Percentiles rank a stretch among this genome's conserved stretches.
phyloP scores from a whole-genome alignment of 495 filamentous ascomycete species.

The Endocarpon pusillum region DNA sequence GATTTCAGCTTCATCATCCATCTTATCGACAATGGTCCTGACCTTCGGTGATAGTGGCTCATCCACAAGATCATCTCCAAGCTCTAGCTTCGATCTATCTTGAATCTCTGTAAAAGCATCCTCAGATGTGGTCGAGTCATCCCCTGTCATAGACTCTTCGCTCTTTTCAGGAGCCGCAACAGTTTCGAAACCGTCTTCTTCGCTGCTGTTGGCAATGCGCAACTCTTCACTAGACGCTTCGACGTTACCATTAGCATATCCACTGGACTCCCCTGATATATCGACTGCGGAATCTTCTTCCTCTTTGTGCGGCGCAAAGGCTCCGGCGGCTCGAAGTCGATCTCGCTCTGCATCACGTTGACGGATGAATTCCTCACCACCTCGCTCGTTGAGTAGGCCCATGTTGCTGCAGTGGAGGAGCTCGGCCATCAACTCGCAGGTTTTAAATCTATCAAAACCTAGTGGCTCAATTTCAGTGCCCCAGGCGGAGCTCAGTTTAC shows the following conservation, averaged over 20 bases:
- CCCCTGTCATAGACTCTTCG: constrained; percentile 22
- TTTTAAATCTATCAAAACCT: constrained; percentile 97
- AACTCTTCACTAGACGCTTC: constrained; percentile 33
- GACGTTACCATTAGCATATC: constrained; percentile 12
- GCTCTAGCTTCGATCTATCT: constrained; percentile 15
- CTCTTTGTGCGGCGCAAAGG: constrained; percentile 21
- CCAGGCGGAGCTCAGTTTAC: constrained; percentile 67
- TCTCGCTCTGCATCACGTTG: constrained; percentile 70
- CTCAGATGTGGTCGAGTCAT: constrained; percentile 3
- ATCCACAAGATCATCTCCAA: constrained; percentile 54
- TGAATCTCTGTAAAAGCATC: constrained; percentile 2
- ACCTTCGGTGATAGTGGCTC: constrained; percentile 45
- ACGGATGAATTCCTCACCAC: constrained; percentile 74
- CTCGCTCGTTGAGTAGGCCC: constrained; percentile 84
- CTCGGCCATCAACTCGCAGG: constrained; percentile 97
- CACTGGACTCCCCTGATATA: too few species aligned
- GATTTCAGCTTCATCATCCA: constrained; percentile 8
- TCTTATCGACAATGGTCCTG: constrained; percentile 21
- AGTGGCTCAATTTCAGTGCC: constrained; percentile 83
- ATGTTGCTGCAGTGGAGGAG: constrained; percentile 98
- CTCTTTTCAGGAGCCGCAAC: constrained; percentile 56
- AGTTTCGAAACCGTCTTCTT: constrained; percentile 93
- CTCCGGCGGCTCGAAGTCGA: constrained; percentile 52
- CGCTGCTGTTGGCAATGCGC: constrained; percentile 60
- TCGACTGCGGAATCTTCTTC: constrained; percentile 32